A percentile compares a stretch with the other conserved stretches of the same genome.
Conservation (phyloP, 2,329 filamentous ascomycete genomes). For the Laburnicola sp. region DNA sequence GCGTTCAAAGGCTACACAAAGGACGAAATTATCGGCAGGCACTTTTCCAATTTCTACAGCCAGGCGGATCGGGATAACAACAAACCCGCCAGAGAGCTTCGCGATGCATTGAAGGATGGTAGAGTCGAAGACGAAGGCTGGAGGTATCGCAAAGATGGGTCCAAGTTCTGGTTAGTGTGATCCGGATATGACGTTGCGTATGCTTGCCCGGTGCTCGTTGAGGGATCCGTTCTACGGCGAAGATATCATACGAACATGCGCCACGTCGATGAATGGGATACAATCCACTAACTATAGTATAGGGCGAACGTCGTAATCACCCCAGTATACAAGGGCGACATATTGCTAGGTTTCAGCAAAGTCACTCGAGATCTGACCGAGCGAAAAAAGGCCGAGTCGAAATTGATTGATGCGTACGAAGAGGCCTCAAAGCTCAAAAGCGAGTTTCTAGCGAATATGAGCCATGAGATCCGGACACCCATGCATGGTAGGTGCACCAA, state of each 20-base stretch:
- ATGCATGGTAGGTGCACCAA: slow-evolving; percentile 54
- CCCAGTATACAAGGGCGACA: slow-evolving; percentile 56
- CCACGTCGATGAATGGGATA: no score
- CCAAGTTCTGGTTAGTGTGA: slow-evolving; percentile 53
- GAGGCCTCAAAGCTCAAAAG: slow-evolving; percentile 66
- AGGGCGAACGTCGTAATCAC: slow-evolving; percentile 62
- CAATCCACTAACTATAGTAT: not conserved
- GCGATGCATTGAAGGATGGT: slow-evolving; percentile 58
- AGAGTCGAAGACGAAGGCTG: slow-evolving; percentile 63
- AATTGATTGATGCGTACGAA: slow-evolving; percentile 61
- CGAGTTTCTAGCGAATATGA: slow-evolving; percentile 66
- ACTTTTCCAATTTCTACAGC: slow-evolving; percentile 62
- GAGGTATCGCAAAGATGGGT: slow-evolving; percentile 62
- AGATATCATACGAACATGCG: no score
- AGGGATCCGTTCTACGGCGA: not conserved
- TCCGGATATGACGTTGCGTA: not conserved
- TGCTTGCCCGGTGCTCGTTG: no score
- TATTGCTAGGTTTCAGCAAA: slow-evolving; percentile 62
- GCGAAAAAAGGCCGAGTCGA: slow-evolving; percentile 58
- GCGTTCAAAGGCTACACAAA: slow-evolving; percentile 59
- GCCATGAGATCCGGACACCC: slow-evolving; percentile 66
- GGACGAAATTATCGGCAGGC: slow-evolving; percentile 60
- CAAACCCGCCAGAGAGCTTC: slow-evolving; percentile 58
- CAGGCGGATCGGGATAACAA: slow-evolving; percentile 53
- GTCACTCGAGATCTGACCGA: slow-evolving; percentile 63